Evolutionary conservation across 2,329 filamentous ascomycete species (phyloP).

Genomic region (Curvularia lunata): DNA sequence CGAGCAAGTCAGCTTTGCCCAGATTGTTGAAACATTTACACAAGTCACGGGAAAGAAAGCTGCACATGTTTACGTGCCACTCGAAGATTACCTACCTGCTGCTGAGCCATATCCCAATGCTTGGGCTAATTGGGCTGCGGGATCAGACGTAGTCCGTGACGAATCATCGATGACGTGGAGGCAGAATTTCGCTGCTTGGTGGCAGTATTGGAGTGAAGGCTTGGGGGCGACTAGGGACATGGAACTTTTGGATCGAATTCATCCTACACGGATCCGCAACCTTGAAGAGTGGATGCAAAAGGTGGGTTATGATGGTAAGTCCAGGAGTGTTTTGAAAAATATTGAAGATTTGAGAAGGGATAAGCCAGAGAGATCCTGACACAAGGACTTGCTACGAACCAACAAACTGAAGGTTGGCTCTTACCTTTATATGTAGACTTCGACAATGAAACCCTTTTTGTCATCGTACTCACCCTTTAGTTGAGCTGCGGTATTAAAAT

Average conservation of each 20-base stretch:
- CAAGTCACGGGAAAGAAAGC: slow-evolving; percentile 44
- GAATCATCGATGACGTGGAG: neutral
- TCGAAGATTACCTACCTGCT: neutral
- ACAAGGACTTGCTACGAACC: too few species aligned
- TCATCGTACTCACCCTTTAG: too few species aligned
- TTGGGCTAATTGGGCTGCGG: neutral
- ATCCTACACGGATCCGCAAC: slow-evolving; percentile 55
- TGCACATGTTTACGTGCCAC: slow-evolving; percentile 25
- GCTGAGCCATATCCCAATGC: neutral
- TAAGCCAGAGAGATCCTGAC: neutral
- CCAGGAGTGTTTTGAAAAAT: neutral
- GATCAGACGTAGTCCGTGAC: neutral
- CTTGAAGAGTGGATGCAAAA: neutral
- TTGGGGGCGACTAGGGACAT: slow-evolving; percentile 52
- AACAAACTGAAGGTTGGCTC: too few species aligned
- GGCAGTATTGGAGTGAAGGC: slow-evolving; percentile 50
- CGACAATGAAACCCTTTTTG: too few species aligned
- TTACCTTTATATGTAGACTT: too few species aligned
- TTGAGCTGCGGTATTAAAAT: too few species aligned
- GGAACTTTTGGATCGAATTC: slow-evolving; percentile 58
- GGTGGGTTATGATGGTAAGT: neutral
- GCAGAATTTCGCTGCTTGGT: slow-evolving; percentile 56
- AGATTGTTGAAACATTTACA: slow-evolving; percentile 42
- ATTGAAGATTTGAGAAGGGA: neutral
- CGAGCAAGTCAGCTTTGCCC: slow-evolving; percentile 33